Base-by-base conservation (phyloP, 345 rosid species). In the Hibiscus syriacus region DNA sequence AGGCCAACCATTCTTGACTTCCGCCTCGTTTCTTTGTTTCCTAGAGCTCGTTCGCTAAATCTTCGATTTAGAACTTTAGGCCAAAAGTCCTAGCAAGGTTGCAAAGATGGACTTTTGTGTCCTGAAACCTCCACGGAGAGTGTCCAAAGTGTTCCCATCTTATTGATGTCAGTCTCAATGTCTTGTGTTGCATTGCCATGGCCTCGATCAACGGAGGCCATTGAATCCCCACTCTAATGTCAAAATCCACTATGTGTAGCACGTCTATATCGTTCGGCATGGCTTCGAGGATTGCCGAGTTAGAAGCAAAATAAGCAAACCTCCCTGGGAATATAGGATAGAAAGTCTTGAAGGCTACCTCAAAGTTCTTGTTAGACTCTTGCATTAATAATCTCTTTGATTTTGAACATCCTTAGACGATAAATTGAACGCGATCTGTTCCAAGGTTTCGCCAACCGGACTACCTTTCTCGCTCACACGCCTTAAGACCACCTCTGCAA, bases 301-400 rank as follows among this genome's bases (percentile, higher is more conserved):
- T 84, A 0, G 89, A 87, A 1, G 78, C 71, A 14, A 80, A 80
- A 54, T 87, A 89, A 46, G 89, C 83, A 25, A 82, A 78, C 53
- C 80, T 81, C 11, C 82, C 85, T 0, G 85, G 92, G 74, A 83
- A 77, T 13, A 71, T 55, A 41, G 70, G 82, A 63, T 87, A 84
- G 67, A 87, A 80, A 3, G 79, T 77, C 13, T 29, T 63, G 75
- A 79, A 82, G 32, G 85, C 83, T 0, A 65, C 54, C 66, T 72
- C 76, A 23, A 72, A 74, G 72, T 83, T 83, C 67, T 74, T 81
- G 63, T 54, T 50, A 0, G 77, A 76, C 55, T 85, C 82, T 52
- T 74, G 81, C 34, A 49, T 61, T 34, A 84, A 64, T 72, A 83
- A 60, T 69, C 27, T 12, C 50, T 64, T 61, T 77, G 66, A 8